Conservation (phyloP, 2,329 filamentous ascomycete genomes). For the Penicillium aurantiogriseum region DNA sequence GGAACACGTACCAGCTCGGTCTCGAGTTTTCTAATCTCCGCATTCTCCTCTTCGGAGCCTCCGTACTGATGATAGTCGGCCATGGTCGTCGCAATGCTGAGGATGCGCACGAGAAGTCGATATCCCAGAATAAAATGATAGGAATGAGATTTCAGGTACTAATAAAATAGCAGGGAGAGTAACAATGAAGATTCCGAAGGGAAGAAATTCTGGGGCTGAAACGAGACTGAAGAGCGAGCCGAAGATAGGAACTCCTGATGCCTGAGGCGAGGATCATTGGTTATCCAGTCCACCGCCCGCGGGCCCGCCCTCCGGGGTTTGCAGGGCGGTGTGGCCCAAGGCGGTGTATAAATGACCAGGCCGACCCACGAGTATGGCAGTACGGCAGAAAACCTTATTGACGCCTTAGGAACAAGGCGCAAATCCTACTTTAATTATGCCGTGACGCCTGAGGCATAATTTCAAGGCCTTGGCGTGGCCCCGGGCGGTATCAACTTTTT, state of each 20-base stretch:
- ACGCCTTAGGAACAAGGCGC: not conserved
- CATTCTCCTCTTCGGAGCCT: constrained; percentile 75
- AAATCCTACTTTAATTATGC: not conserved
- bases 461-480: not conserved
- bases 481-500: constrained; percentile 12
- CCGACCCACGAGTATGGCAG: too few species aligned
- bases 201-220: constrained; percentile 9
- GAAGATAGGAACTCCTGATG: constrained; percentile 3
- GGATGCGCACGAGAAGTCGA: constrained; percentile 6
- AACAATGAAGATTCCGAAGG: constrained; percentile 14
- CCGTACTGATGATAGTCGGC: constrained; percentile 71
- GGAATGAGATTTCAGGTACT: not conserved
- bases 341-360: not conserved
- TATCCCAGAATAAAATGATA: not conserved
- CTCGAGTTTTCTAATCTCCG: constrained; percentile 75
- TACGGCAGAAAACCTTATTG: not conserved
- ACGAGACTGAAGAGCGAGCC: constrained; percentile 8
- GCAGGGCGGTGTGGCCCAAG: not conserved
- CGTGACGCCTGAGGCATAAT: not conserved
- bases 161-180: constrained; percentile 4
- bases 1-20: constrained; percentile 66
- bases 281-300: not conserved
- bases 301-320: not conserved
- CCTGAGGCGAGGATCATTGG: constrained; percentile 1
- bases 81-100: constrained; percentile 49